Base-by-base conservation (phyloP, 306 rosid species). In the Begonia masoniana region DNA sequence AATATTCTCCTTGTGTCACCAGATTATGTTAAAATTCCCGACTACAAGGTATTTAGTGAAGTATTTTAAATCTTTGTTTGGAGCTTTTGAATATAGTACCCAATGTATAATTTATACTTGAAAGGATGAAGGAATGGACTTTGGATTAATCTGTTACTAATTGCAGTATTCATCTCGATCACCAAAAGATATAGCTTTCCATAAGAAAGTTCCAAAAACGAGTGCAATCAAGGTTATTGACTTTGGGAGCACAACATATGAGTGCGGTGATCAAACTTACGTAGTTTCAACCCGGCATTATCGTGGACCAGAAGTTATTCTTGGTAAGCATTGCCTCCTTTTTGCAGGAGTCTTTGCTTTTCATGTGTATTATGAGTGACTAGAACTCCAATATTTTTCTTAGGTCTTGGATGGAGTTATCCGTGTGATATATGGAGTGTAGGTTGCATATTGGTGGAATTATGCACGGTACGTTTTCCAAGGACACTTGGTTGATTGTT, bases 401-500 rank as follows among this genome's bases (percentile, higher is more conserved):
- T 60, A 91, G 99, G 99, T 21, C 85, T 73, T 68, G 94, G 99
- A 15, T 91, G 99, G 99, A 85, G 85, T 71, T 87, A 75, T 62
- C 88, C 94, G 0, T 91, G 99, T 54, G 99, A 91, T 66, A 52
- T 83, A 48, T 91, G 99, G 99, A 91, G 99, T 57, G 89, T 86
- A 56, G 99, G 99, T 12, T 91, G 99, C 77, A 91, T 91, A 62
- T 69, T 91, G 70, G 94, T 86, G 11, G 99, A 91, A 56, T 56
- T 91, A 26, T 91, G 99, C 85, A 74, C 94, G 62, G 95, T 89
- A 71, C 26, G 76, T 41, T 26, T 26, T 26, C 6, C 6, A 26
- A 26, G 4, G 35, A 26, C 35, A 26, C 35, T 26, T 26, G 1
- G 35, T 26, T 26, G 35, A 13, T 16, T 6, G 1, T 57, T 23